phyloP scores from a whole-genome alignment of 495 filamentous ascomycete genomes.

The Parmelia sp. region DNA sequence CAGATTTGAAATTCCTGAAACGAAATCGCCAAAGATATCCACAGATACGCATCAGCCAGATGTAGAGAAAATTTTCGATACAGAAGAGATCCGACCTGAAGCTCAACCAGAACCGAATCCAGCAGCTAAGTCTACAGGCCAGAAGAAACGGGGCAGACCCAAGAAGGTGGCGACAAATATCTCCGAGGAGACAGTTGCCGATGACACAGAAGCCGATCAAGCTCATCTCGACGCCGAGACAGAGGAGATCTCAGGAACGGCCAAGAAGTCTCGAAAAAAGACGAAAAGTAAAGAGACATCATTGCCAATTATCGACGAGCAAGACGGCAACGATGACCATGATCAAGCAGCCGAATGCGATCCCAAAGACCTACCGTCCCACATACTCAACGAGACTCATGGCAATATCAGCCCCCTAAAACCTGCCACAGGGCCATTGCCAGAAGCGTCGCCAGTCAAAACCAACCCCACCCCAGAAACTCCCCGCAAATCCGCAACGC shows the following conservation, averaged over 20 bases:
- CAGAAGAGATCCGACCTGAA: conserved; percentile 3
- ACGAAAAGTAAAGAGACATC: conserved; percentile 39
- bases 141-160: conserved; percentile 28
- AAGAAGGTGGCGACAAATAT: conserved; percentile 20
- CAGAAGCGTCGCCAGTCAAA: not conserved
- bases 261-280: conserved; percentile 39
- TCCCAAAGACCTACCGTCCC: not conserved
- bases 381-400: not conserved
- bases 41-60: not conserved
- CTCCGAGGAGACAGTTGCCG: not conserved
- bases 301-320: conserved; percentile 37
- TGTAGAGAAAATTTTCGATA: not conserved
- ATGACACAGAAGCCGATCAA: not conserved
- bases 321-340: conserved; percentile 13
- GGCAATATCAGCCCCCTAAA: not conserved
- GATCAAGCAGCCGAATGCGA: not conserved
- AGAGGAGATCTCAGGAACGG: not conserved
- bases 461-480: conserved; percentile 4
- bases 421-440: not conserved
- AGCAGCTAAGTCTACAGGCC: conserved; percentile 16
- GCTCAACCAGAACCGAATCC: conserved; percentile 21
- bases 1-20: not conserved
- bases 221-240: not conserved
- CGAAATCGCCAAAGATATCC: not conserved
- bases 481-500: conserved; percentile 11